Percentiles rank a stretch among this genome's conserved stretches.
These are phyloP conservation scores for Pulicaria dysenterica DNA, from an alignment of 129 eudicot species.

Conservation along the genomic window DNA sequence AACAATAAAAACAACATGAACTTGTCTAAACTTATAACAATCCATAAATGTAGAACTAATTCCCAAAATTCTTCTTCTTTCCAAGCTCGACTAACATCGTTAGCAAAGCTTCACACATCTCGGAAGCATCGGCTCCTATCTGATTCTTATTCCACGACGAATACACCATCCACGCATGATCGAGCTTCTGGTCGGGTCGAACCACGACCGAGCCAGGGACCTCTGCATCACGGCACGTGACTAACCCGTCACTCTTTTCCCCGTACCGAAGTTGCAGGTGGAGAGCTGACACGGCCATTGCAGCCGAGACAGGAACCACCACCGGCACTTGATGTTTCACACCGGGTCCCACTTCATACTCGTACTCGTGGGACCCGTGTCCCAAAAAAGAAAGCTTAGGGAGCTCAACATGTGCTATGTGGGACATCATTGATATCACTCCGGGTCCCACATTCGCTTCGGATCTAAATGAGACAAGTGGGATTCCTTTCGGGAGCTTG, in stretches of 20 bases:
- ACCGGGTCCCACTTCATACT: constrained; percentile 35
- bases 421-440: constrained; percentile 78
- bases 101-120: constrained; percentile 95
- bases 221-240: constrained; percentile 93
- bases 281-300: constrained; percentile 83
- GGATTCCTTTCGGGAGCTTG: constrained; percentile 79
- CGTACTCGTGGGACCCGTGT: constrained; percentile 30
- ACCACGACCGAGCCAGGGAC: constrained; percentile 97
- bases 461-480: constrained; percentile 83
- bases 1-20: not conserved
- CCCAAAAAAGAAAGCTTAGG: constrained; percentile 65
- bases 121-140: constrained; percentile 68
- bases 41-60: constrained; percentile 16
- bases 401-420: constrained; percentile 94
- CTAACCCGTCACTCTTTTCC: constrained; percentile 94
- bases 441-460: constrained; percentile 79
- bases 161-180: constrained; percentile 98
- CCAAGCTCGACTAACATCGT: constrained; percentile 79
- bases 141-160: constrained; percentile 78
- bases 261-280: constrained; percentile 84
- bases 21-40: not conserved
- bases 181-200: constrained; percentile 72
- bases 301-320: constrained; percentile 85
- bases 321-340: constrained; percentile 60
- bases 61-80: constrained; percentile 25